Evolutionary conservation across 2,329 filamentous ascomycete genomes (phyloP).

Genomic region (Mollisiaceae sp.): DNA sequence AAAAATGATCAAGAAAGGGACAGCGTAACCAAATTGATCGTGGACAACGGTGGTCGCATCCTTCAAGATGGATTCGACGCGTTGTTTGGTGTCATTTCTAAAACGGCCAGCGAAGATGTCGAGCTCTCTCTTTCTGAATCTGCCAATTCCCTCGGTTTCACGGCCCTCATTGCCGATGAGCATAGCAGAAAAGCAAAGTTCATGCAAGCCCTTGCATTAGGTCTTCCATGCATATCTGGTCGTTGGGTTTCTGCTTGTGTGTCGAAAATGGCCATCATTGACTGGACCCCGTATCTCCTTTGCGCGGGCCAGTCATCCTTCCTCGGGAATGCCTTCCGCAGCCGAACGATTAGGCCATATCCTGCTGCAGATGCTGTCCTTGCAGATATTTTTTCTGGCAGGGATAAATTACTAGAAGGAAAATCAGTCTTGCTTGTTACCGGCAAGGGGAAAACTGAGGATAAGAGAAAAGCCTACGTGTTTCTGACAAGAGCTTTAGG

Average conservation of each 20-base stretch:
- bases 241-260: constrained; percentile 82
- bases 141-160: constrained; percentile 69
- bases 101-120: constrained; percentile 27
- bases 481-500: constrained; percentile 83
- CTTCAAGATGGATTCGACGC: constrained; percentile 79
- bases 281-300: constrained; percentile 83
- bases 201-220: constrained; percentile 90
- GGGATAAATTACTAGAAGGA: constrained; percentile 67
- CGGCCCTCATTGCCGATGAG: constrained; percentile 82
- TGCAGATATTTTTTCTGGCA: constrained; percentile 57
- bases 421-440: constrained; percentile 76
- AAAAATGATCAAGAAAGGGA: constrained; percentile 58
- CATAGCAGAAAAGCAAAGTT: constrained; percentile 90
- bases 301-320: constrained; percentile 81
- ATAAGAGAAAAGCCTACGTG: constrained; percentile 72
- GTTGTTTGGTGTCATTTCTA: constrained; percentile 61
- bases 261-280: constrained; percentile 61
- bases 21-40: constrained; percentile 68
- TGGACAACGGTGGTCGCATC: constrained; percentile 72
- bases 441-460: constrained; percentile 63
- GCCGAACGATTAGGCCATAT: constrained; percentile 69
- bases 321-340: constrained; percentile 77
- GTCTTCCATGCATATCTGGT: constrained; percentile 81
- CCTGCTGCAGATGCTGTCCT: constrained; percentile 62
- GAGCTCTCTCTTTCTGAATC: constrained; percentile 59